phyloP scores from a whole-genome alignment of 164 flowering plant genomes.

The Umbilicus rupestris region DNA sequence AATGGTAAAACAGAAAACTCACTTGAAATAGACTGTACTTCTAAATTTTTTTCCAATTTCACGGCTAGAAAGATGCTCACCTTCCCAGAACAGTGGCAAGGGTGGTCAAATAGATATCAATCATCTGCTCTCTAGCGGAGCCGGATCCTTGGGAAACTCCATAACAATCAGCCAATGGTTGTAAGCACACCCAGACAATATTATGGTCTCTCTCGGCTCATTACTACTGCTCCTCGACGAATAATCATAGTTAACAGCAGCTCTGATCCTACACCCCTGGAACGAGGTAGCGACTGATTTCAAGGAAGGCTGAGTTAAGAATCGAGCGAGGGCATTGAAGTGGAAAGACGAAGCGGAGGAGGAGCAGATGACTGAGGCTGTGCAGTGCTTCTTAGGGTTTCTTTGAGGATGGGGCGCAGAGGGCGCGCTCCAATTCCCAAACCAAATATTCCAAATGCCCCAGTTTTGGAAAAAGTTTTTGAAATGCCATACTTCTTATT shows the following conservation, averaged over 20 bases:
- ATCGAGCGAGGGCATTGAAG: background rate
- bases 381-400: no score
- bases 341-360: background rate
- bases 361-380: background rate
- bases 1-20: no score
- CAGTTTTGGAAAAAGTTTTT: no score
- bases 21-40: no score
- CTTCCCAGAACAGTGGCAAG: slow-evolving; percentile 94
- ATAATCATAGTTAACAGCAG: slow-evolving; percentile 35
- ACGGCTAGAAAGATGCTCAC: slow-evolving; percentile 17
- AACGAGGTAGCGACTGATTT: background rate
- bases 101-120: slow-evolving; percentile 81
- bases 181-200: slow-evolving; percentile 90
- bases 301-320: background rate
- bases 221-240: slow-evolving; percentile 58
- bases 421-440: no score
- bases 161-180: slow-evolving; percentile 98
- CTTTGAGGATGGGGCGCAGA: no score
- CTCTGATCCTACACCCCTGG: background rate
- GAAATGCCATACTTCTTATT: no score
- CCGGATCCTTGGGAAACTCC: slow-evolving; percentile 98
- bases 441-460: no score
- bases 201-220: slow-evolving; percentile 81
- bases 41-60: no score
- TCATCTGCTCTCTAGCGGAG: slow-evolving; percentile 97